Conservation (phyloP, 108 stramenopile species). For the Cyclostephanos tholiformis region DNA sequence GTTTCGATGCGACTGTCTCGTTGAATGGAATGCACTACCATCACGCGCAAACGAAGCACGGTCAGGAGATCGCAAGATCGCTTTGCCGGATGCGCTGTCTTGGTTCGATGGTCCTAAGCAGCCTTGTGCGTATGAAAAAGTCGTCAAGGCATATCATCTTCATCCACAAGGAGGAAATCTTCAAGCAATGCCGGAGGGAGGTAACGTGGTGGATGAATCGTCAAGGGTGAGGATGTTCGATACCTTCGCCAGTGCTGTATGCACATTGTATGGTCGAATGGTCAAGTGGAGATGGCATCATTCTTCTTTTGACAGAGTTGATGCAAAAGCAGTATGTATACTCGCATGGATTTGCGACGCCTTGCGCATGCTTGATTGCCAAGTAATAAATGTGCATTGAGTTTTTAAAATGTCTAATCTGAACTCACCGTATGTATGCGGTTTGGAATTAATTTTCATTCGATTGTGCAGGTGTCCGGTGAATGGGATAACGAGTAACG, state of each 20-base stretch:
- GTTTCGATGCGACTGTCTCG: conserved; percentile 59
- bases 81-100: conserved; percentile 39
- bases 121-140: conserved; percentile 41
- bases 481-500: too few relatives aligned
- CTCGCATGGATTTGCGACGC: conserved; percentile 31
- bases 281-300: conserved; percentile 63
- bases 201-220: conserved; percentile 10
- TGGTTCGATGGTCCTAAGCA: conserved; percentile 30
- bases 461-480: too few relatives aligned
- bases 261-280: conserved; percentile 75
- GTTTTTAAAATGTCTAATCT: too few relatives aligned
- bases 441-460: too few relatives aligned
- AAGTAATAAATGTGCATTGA: too few relatives aligned
- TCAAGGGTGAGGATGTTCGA: conserved; percentile 26
- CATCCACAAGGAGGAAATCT: conserved; percentile 65
- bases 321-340: conserved; percentile 34
- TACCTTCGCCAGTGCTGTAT: conserved; percentile 57
- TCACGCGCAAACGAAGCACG: neutral
- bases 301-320: conserved; percentile 58
- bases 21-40: conserved; percentile 13
- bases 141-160: conserved; percentile 50
- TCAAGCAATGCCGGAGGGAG: conserved; percentile 29
- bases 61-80: neutral
- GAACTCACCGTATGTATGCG: too few relatives aligned
- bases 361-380: conserved; percentile 8